phyloP scores from a whole-genome alignment of 164 flowering plant species.

The Dillenia suffruticosa region DNA sequence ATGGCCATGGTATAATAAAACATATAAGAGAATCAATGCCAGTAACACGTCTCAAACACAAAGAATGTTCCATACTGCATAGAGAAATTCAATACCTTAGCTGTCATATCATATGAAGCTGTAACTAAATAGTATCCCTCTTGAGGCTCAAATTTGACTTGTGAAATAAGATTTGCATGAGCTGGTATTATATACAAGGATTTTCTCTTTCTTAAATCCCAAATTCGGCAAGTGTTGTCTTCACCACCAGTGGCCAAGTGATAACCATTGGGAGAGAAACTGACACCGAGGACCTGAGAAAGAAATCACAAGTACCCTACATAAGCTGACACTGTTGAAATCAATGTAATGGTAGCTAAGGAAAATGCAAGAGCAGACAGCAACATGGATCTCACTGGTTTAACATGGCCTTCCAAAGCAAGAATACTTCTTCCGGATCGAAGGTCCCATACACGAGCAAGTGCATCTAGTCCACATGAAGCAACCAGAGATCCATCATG shows the following conservation, averaged over 20 bases:
- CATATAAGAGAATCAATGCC: not conserved
- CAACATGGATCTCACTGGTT: slow-evolving; percentile 53
- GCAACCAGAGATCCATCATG: slow-evolving; percentile 91
- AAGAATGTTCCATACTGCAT: not conserved
- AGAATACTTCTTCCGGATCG: slow-evolving; percentile 90
- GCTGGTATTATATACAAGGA: slow-evolving; percentile 86
- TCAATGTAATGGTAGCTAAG: not conserved
- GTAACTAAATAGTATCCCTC: slow-evolving; percentile 92
- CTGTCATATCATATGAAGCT: slow-evolving; percentile 86
- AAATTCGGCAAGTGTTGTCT: slow-evolving; percentile 91
- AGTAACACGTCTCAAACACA: not conserved
- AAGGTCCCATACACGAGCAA: slow-evolving; percentile 98
- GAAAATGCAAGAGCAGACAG: not conserved
- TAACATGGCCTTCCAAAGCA: slow-evolving; percentile 95
- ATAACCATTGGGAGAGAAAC: slow-evolving; percentile 95
- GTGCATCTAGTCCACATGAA: slow-evolving; percentile 92
- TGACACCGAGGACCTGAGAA: slow-evolving; percentile 66
- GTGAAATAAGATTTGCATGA: slow-evolving; percentile 84
- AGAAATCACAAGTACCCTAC: slow-evolving; percentile 4
- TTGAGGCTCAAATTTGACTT: slow-evolving; percentile 92
- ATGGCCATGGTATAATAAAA: not conserved
- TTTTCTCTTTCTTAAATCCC: slow-evolving; percentile 91
- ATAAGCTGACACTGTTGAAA: not conserved
- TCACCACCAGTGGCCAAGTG: slow-evolving; percentile 93
- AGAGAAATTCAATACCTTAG: slow-evolving; percentile 49